Evolutionary conservation across 768 basidiomycete genomes (phyloP).

Genomic region (Fistulinella prunicolor): DNA sequence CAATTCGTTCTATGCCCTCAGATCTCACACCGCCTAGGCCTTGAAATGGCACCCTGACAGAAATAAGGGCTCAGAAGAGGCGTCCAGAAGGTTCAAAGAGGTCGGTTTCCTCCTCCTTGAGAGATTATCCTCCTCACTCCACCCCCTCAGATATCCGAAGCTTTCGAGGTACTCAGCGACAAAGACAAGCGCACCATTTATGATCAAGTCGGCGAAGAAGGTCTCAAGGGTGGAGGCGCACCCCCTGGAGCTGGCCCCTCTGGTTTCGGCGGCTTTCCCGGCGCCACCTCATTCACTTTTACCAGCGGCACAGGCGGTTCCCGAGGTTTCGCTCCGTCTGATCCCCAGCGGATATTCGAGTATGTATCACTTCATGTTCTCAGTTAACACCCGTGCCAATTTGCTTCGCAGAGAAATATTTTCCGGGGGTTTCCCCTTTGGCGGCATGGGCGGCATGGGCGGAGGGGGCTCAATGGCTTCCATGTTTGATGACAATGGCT

Average conservation of each 20-base stretch:
- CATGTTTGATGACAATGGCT: conserved; percentile 42
- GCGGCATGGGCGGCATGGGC: conserved; percentile 39
- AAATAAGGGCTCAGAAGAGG: conserved; percentile 81
- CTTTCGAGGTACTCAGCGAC: conserved; percentile 92
- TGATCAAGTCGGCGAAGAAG: conserved; percentile 95
- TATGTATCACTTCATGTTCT: conserved; percentile 37
- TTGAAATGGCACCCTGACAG: conserved; percentile 96
- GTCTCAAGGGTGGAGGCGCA: conserved; percentile 69
- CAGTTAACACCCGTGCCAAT: conserved; percentile 5
- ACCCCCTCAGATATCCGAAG: conserved; percentile 74
- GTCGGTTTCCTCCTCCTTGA: conserved; percentile 35
- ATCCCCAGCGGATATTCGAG: conserved; percentile 90
- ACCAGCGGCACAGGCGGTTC: conserved; percentile 41
- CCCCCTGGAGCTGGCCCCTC: conserved; percentile 51
- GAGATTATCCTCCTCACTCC: background rate
- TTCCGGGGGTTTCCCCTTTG: conserved; percentile 34
- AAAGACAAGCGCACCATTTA: conserved; percentile 81
- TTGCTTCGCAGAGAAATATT: conserved; percentile 53
- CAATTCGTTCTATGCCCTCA: background rate
- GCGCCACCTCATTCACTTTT: conserved; percentile 56
- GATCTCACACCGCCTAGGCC: conserved; percentile 44
- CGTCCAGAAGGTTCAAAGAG: conserved; percentile 90
- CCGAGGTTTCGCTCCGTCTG: conserved; percentile 68
- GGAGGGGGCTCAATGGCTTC: conserved; percentile 30
- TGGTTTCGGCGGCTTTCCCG: conserved; percentile 46